phyloP scores from a whole-genome alignment of 1,284 basidiomycete species.

The Marasmius sp. region DNA sequence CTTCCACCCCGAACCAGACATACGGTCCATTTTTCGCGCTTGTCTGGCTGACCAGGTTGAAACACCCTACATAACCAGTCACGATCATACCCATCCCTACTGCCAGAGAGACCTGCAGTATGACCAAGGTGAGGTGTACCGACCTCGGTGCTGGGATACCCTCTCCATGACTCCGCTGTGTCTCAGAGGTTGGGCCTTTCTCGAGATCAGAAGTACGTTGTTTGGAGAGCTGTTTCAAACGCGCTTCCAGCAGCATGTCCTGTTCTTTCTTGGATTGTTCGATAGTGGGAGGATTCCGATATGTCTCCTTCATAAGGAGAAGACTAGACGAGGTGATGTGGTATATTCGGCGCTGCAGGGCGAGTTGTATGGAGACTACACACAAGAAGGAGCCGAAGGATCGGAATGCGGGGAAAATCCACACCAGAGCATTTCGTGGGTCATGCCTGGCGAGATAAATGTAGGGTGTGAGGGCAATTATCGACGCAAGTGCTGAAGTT shows the following conservation, averaged over 20 bases:
- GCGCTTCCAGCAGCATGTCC: neutral
- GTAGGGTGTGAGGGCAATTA: neutral
- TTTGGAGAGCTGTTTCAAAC: neutral
- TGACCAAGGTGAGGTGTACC: too few relatives aligned
- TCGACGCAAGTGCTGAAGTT: neutral
- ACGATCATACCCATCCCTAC: neutral
- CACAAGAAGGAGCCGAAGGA: neutral
- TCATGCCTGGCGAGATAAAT: neutral
- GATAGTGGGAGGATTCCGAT: neutral
- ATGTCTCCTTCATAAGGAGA: neutral
- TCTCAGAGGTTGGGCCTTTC: neutral
- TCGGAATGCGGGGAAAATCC: neutral
- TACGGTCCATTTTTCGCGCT: neutral
- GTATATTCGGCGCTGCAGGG: neutral
- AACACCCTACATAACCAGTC: neutral
- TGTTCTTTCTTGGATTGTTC: neutral
- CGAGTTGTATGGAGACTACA: neutral
- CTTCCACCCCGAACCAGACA: neutral
- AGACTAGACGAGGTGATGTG: neutral
- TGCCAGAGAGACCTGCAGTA: neutral
- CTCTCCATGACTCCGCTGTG: neutral
- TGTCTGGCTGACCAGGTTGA: neutral
- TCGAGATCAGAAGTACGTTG: neutral
- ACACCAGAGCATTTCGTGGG: neutral
- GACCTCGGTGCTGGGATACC: too few relatives aligned